A percentile compares a stretch with the other conserved stretches of the same genome.
Evolutionary conservation across 2,329 filamentous ascomycete species (phyloP).

Genomic region (Colletotrichum camelliae): DNA sequence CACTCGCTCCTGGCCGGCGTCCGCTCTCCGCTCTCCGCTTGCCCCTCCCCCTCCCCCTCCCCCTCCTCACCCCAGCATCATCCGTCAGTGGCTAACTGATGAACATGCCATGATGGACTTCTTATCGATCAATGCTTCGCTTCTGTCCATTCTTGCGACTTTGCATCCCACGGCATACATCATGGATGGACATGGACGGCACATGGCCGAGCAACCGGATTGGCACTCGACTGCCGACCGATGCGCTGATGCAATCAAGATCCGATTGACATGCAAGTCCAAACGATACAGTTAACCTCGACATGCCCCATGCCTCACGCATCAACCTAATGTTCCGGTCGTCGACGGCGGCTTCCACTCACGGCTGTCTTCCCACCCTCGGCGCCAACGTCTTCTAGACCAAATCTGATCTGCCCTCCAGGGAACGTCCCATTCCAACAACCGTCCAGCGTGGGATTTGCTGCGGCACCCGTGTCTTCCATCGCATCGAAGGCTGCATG

Average conservation of each 20-base stretch:
- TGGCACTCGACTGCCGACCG: background rate
- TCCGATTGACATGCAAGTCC: background rate
- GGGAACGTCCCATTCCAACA: background rate
- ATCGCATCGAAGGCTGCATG: conserved; percentile 12
- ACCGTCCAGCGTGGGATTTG: background rate
- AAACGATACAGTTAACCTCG: conserved; percentile 3
- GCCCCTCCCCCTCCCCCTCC: conserved; percentile 1
- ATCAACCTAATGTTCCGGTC: background rate
- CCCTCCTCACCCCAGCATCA: background rate
- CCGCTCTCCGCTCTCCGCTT: background rate
- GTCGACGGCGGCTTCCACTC: background rate
- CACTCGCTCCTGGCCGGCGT: background rate
- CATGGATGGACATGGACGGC: background rate
- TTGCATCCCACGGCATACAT: background rate
- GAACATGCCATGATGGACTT: conserved; percentile 15
- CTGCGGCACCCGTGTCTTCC: background rate
- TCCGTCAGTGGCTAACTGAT: conserved; percentile 15
- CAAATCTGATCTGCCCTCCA: background rate
- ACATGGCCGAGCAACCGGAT: background rate
- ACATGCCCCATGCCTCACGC: background rate
- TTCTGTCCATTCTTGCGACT: background rate
- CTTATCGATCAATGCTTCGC: background rate
- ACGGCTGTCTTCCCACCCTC: background rate
- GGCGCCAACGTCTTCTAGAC: conserved; percentile 13
- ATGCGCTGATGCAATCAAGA: background rate